Evolutionary conservation across 441 rosid species (phyloP).

Genomic region (Erodium moschatum): DNA sequence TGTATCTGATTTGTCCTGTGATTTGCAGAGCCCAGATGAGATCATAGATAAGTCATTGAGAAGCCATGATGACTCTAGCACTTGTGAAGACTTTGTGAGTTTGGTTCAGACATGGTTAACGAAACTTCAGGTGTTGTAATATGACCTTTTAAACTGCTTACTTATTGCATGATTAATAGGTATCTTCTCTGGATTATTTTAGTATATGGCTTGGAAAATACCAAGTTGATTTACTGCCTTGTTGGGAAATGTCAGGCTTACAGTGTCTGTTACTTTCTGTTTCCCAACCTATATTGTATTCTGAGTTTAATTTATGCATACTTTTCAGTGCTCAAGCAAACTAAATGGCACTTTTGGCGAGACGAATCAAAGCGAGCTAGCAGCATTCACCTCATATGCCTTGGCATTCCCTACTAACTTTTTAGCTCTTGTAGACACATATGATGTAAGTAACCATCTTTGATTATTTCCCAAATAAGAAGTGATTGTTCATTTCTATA

Average conservation of each 20-base stretch:
- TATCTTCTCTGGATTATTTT: not conserved
- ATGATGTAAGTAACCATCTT: conserved; percentile 52
- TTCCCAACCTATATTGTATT: no score
- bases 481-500: not conserved
- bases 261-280: no score
- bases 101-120: conserved; percentile 63
- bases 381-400: conserved; percentile 85
- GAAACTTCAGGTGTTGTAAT: conserved; percentile 56
- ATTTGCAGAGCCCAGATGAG: conserved; percentile 70
- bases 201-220: not conserved
- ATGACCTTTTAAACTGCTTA: conserved; percentile 10
- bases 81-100: conserved; percentile 71
- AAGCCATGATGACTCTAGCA: conserved; percentile 49
- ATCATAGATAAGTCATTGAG: conserved; percentile 51
- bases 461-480: conserved; percentile 1
- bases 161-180: not conserved
- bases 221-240: no score
- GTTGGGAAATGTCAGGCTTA: no score
- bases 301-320: conserved; percentile 18
- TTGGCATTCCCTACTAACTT: conserved; percentile 73
- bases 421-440: conserved; percentile 86
- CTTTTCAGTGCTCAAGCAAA: conserved; percentile 49
- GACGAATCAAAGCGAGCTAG: conserved; percentile 87
- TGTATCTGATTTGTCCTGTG: conserved; percentile 19
- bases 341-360: conserved; percentile 51